phyloP scores from a whole-genome alignment of 1,284 basidiomycete species.

The Marasmius tenuissimus region DNA sequence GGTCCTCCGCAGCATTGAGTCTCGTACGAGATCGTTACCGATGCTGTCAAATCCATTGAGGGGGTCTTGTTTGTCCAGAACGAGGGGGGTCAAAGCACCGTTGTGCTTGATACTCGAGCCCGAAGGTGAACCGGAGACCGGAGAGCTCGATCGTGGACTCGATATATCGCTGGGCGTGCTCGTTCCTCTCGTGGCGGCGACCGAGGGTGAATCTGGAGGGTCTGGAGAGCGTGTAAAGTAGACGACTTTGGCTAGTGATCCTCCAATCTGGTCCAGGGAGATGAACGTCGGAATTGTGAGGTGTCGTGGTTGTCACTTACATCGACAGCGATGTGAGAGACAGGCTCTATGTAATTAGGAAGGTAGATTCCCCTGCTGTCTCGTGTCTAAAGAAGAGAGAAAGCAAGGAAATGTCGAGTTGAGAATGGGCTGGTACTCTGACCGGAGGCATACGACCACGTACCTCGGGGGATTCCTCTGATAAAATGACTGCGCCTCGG shows the following conservation, averaged over 20 bases:
- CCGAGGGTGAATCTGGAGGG: slow-evolving; percentile 68
- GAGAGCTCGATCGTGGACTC: slow-evolving; percentile 51
- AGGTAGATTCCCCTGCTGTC: slow-evolving; percentile 95
- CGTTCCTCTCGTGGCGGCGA: slow-evolving; percentile 57
- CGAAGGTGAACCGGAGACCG: slow-evolving; percentile 38
- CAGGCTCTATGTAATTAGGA: slow-evolving; percentile 93
- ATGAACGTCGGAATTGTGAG: slow-evolving; percentile 7
- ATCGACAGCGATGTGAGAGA: slow-evolving; percentile 95
- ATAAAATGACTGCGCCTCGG: slow-evolving; percentile 84
- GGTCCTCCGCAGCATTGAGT: slow-evolving; percentile 69
- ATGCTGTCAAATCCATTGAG: slow-evolving; percentile 38
- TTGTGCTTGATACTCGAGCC: slow-evolving; percentile 46
- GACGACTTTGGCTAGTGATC: slow-evolving; percentile 96
- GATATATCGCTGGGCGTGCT: slow-evolving; percentile 45
- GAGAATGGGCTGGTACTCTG: slow-evolving; percentile 3
- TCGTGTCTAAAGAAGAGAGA: slow-evolving; percentile 60
- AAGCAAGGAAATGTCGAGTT: slow-evolving; percentile 6
- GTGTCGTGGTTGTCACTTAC: slow-evolving; percentile 50
- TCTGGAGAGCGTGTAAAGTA: slow-evolving; percentile 95
- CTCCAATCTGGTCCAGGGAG: slow-evolving; percentile 72
- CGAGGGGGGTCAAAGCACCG: slow-evolving; percentile 82
- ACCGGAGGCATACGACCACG: slow-evolving; percentile 25
- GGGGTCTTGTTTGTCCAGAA: slow-evolving; percentile 52
- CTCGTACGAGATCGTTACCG: slow-evolving; percentile 52
- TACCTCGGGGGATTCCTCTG: slow-evolving; percentile 92